Conservation (phyloP, 768 basidiomycete species). For the Mycena capillaripes region DNA sequence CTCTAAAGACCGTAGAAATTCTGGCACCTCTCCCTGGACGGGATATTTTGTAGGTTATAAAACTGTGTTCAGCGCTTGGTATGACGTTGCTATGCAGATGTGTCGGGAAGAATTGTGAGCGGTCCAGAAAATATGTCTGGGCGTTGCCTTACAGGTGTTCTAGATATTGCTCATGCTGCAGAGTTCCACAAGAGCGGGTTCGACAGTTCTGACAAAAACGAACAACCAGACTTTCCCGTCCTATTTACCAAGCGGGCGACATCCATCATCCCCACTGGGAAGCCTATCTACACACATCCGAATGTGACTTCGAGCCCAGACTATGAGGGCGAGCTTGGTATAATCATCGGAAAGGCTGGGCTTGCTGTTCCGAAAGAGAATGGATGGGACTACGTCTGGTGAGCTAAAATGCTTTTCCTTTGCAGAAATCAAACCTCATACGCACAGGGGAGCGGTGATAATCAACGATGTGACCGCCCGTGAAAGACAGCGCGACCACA, state of each 20-base stretch:
- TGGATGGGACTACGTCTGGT: slow-evolving; percentile 36
- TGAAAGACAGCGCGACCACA: slow-evolving; percentile 39
- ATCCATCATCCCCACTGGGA: slow-evolving; percentile 32
- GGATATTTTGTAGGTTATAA: slow-evolving; percentile 29
- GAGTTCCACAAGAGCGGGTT: slow-evolving; percentile 39
- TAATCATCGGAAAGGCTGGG: slow-evolving; percentile 34
- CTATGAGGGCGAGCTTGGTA: slow-evolving; percentile 38
- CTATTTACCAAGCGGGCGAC: slow-evolving; percentile 37
- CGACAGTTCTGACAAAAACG: slow-evolving; percentile 37
- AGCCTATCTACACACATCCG: slow-evolving; percentile 37
- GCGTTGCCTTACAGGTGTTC: neutral
- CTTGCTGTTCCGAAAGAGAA: slow-evolving; percentile 23
- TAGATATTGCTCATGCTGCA: slow-evolving; percentile 34
- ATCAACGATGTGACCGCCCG: slow-evolving; percentile 38
- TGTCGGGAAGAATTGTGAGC: slow-evolving; percentile 31
- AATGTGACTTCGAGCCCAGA: slow-evolving; percentile 32
- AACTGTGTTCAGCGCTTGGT: neutral
- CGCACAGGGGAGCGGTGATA: slow-evolving; percentile 34
- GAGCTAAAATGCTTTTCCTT: neutral
- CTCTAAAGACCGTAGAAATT: slow-evolving; percentile 22
- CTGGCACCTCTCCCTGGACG: slow-evolving; percentile 37
- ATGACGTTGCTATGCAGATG: slow-evolving; percentile 8
- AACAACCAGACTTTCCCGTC: slow-evolving; percentile 37
- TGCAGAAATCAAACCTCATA: neutral
- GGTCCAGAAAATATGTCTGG: neutral